phyloP scores from a whole-genome alignment of 139 green algal species.

The Micractinium sp. region DNA sequence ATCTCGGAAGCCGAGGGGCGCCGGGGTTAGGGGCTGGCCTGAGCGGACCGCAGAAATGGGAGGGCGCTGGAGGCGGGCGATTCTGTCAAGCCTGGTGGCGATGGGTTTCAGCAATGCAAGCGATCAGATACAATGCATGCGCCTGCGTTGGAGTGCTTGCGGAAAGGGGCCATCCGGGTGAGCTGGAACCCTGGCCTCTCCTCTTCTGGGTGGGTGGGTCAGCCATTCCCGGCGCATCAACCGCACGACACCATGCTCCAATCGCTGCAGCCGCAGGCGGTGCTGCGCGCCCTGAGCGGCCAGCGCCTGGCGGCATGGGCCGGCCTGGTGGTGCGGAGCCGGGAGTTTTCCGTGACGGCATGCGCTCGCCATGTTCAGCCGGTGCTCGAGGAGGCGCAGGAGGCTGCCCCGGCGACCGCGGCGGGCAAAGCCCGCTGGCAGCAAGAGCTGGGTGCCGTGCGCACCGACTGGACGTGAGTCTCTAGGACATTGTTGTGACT shows the following conservation, averaged over 20 bases:
- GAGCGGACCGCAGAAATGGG: no score
- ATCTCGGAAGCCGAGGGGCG: no score
- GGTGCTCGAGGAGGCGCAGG: background rate
- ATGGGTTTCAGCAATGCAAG: no score
- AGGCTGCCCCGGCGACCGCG: conserved; percentile 13
- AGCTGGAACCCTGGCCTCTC: background rate
- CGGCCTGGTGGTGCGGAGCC: background rate
- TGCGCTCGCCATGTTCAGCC: conserved; percentile 16
- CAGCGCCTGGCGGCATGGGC: conserved; percentile 11
- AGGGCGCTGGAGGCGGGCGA: no score
- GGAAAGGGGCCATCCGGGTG: background rate
- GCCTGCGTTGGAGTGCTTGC: background rate
- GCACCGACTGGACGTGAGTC: conserved; percentile 87
- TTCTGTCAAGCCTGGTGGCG: no score
- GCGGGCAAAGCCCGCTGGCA: conserved; percentile 56
- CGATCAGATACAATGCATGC: background rate
- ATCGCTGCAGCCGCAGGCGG: background rate
- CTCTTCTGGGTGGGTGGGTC: background rate
- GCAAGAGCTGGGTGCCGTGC: conserved; percentile 71
- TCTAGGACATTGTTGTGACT: background rate
- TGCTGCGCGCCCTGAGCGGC: background rate
- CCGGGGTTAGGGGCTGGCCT: no score
- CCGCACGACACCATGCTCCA: background rate
- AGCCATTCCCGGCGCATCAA: background rate
- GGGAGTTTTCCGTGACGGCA: background rate